Percentiles rank a stretch among this genome's conserved stretches.
These are phyloP conservation scores for Cryptomeria japonica DNA, from an alignment of 75 land plant genomes.

Conservation along the genomic window DNA sequence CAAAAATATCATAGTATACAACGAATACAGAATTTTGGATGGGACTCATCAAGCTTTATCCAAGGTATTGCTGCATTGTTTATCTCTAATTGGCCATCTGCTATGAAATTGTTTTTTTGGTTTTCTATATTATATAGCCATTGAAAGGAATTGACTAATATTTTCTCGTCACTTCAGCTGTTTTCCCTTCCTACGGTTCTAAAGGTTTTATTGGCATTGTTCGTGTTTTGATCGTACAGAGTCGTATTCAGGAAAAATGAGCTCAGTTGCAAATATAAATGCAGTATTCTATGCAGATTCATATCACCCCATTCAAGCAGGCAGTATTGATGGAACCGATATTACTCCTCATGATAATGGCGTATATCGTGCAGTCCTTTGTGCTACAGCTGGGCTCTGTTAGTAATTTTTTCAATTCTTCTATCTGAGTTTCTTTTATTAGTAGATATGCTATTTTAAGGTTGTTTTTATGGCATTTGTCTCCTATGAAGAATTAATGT, in stretches of 20 bases:
- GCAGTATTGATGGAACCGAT: constrained; percentile 99
- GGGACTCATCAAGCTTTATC: not conserved
- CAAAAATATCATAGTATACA: not conserved
- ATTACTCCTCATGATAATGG: constrained; percentile 93
- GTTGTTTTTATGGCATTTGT: not conserved
- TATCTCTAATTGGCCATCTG: not conserved
- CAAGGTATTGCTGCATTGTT: not conserved
- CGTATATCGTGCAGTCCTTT: constrained; percentile 80
- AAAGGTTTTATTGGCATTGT: not conserved
- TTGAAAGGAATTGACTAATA: not conserved
- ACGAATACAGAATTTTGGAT: not conserved
- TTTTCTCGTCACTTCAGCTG: not conserved
- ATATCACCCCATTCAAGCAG: constrained; percentile 97
- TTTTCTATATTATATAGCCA: not conserved
- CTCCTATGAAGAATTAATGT: not conserved
- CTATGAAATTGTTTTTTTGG: not conserved
- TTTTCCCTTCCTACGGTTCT: not conserved
- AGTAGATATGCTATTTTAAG: not conserved
- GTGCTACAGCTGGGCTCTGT: constrained; percentile 84
- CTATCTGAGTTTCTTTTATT: not conserved
- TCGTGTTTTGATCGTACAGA: not conserved
- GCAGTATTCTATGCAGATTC: constrained; percentile 77
- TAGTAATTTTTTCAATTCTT: constrained; percentile 8
- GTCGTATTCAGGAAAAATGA: not conserved
- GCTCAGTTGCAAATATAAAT: constrained; percentile 34